phyloP scores from a whole-genome alignment of 2,329 filamentous ascomycete species.

The Polytolypa hystricis region DNA sequence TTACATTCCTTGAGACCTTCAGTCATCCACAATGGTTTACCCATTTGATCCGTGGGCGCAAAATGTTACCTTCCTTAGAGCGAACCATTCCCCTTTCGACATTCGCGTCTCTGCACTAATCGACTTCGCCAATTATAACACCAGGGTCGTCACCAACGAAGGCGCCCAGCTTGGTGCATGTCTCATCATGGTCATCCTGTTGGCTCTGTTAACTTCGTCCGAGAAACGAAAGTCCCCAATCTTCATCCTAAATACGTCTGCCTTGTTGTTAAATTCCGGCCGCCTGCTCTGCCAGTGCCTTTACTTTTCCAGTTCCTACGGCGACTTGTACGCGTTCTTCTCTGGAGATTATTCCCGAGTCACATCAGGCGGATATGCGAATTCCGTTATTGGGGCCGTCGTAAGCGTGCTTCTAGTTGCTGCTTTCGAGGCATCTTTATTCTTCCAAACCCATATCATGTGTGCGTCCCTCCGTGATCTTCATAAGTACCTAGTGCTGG shows the following conservation, averaged over 20 bases:
- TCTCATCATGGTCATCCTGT: slow-evolving; percentile 51
- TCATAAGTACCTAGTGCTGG: slow-evolving; percentile 37
- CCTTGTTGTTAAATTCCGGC: slow-evolving; percentile 49
- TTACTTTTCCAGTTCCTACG: slow-evolving; percentile 51
- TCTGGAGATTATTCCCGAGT: slow-evolving; percentile 45
- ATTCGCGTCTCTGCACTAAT: slow-evolving; percentile 36
- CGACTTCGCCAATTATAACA: slow-evolving; percentile 35
- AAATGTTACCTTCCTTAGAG: slow-evolving; percentile 35
- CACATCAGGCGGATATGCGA: slow-evolving; percentile 31
- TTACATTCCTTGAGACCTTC: too few relatives aligned
- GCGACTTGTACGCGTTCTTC: slow-evolving; percentile 51
- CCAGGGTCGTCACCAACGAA: slow-evolving; percentile 50
- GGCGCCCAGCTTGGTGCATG: slow-evolving; percentile 60
- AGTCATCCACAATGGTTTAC: too few relatives aligned
- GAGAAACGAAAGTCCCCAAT: slow-evolving; percentile 54
- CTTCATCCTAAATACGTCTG: slow-evolving; percentile 53
- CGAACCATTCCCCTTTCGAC: slow-evolving; percentile 34
- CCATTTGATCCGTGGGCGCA: slow-evolving; percentile 43
- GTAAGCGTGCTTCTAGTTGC: slow-evolving; percentile 43
- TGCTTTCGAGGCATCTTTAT: slow-evolving; percentile 47
- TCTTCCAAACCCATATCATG: slow-evolving; percentile 54
- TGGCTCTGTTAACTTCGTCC: slow-evolving; percentile 55
- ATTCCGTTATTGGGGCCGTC: slow-evolving; percentile 39
- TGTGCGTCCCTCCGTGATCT: slow-evolving; percentile 39
- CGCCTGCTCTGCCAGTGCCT: slow-evolving; percentile 36